Evolutionary conservation across 163 green algal species (phyloP).

Genomic region (Prototheca cutis): DNA sequence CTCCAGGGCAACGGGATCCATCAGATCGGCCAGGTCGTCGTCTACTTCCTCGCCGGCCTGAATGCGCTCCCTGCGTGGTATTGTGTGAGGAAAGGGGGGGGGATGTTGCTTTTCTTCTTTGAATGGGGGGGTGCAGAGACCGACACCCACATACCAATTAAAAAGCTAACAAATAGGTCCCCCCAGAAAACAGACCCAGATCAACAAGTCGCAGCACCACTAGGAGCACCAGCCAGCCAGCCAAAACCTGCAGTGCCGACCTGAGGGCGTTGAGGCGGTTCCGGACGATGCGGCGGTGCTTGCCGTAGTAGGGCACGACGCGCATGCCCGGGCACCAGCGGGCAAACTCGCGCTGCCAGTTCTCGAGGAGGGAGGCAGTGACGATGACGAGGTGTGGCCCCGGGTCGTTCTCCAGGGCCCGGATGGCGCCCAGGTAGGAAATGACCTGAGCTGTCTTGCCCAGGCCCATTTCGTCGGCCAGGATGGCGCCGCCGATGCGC

Average conservation of each 20-base stretch:
- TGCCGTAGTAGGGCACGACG: conserved; percentile 65
- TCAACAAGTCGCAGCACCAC: no score
- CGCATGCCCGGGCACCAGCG: conserved; percentile 65
- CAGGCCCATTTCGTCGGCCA: conserved; percentile 89
- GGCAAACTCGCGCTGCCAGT: conserved; percentile 72
- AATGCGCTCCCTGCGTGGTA: conserved; percentile 2
- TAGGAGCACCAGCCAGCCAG: no score
- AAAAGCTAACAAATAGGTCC: no score
- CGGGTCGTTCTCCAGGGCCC: conserved; percentile 22
- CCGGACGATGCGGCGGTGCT: conserved; percentile 41
- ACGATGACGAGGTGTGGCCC: conserved; percentile 80
- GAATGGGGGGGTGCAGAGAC: no score
- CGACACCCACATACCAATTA: no score
- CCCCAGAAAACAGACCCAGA: no score
- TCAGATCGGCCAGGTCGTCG: conserved; percentile 24
- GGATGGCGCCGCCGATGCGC: conserved; percentile 60
- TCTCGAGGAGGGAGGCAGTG: conserved; percentile 80
- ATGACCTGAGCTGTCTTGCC: conserved; percentile 90
- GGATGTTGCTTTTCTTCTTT: no score
- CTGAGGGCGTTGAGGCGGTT: conserved; percentile 30
- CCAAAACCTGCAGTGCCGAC: no score
- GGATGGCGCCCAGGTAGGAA: conserved; percentile 55
- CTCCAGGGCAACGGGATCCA: conserved; percentile 15
- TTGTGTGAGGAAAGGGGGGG: no score
- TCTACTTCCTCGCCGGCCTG: conserved; percentile 14